A percentile compares a stretch with the other conserved stretches of the same genome.
Evolutionary conservation across 352 stramenopile species (phyloP).

Genomic region (Pythium sukuiense): DNA sequence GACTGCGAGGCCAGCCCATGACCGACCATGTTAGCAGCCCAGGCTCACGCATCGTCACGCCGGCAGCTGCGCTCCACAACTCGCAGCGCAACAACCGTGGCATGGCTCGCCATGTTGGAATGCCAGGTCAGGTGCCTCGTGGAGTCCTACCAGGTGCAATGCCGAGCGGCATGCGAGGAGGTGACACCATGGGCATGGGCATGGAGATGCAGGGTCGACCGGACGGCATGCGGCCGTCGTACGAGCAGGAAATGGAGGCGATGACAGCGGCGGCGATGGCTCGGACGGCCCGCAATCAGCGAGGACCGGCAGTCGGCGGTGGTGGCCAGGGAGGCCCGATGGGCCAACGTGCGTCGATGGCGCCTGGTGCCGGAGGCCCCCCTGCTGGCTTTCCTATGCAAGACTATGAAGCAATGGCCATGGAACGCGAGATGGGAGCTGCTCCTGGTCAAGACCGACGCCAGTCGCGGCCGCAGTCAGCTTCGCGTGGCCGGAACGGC

Average conservation of each 20-base stretch:
- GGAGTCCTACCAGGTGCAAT: neutral
- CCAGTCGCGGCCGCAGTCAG: constrained; percentile 10
- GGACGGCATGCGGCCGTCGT: neutral
- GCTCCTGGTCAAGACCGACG: neutral
- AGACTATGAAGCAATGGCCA: constrained; percentile 18
- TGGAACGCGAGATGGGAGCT: constrained; percentile 13
- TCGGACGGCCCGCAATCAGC: neutral
- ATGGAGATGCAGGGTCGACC: neutral
- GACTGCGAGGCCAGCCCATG: constrained; percentile 8
- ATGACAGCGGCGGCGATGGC: neutral
- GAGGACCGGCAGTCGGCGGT: neutral
- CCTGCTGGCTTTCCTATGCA: constrained; percentile 16
- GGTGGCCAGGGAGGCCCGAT: neutral
- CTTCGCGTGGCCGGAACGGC: neutral
- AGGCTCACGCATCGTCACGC: constrained; percentile 30
- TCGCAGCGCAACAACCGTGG: constrained; percentile 10
- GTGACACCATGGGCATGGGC: neutral
- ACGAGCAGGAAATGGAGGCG: constrained; percentile 2
- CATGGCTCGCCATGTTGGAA: constrained; percentile 5
- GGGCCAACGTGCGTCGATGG: neutral
- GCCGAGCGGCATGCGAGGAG: neutral
- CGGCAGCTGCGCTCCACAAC: constrained; percentile 23
- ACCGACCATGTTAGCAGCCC: constrained; percentile 20
- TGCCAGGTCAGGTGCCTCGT: neutral
- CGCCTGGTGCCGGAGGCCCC: neutral